phyloP scores from a whole-genome alignment of 352 stramenopile species.

The Thraustochytrium striatum region DNA sequence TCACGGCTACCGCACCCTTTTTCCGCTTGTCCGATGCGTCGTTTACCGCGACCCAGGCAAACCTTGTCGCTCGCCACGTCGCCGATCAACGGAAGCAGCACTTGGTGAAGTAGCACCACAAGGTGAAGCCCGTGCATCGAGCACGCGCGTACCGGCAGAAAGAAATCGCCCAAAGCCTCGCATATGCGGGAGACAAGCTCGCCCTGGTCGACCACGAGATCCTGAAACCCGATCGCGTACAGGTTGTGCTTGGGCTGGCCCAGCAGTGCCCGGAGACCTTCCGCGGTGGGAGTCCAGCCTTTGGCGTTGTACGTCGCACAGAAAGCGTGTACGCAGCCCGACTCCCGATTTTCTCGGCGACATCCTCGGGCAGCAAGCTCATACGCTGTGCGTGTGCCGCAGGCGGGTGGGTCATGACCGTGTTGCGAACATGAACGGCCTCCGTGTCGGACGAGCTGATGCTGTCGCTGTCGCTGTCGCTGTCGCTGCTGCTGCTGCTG shows the following conservation, averaged over 20 bases:
- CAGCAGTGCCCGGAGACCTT: neutral
- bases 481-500: no score
- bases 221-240: neutral
- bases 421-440: neutral
- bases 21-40: neutral
- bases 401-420: neutral
- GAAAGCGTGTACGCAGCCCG: neutral
- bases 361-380: neutral
- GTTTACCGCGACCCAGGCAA: neutral
- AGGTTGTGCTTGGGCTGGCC: neutral
- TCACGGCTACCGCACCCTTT: neutral
- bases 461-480: neutral
- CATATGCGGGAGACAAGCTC: neutral
- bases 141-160: neutral
- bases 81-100: neutral
- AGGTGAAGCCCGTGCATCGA: neutral
- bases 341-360: neutral
- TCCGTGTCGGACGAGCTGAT: neutral
- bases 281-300: neutral
- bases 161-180: neutral
- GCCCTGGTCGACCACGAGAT: neutral
- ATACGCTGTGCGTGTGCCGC: neutral
- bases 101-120: neutral
- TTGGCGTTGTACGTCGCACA: neutral
- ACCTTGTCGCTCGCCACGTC: slow-evolving; percentile 18